A percentile compares a stretch with the other conserved stretches of the same genome.
These are phyloP conservation scores for Apophysomyces elegans DNA, from an alignment of 371 early-diverging fungal species.

Conservation along the genomic window DNA sequence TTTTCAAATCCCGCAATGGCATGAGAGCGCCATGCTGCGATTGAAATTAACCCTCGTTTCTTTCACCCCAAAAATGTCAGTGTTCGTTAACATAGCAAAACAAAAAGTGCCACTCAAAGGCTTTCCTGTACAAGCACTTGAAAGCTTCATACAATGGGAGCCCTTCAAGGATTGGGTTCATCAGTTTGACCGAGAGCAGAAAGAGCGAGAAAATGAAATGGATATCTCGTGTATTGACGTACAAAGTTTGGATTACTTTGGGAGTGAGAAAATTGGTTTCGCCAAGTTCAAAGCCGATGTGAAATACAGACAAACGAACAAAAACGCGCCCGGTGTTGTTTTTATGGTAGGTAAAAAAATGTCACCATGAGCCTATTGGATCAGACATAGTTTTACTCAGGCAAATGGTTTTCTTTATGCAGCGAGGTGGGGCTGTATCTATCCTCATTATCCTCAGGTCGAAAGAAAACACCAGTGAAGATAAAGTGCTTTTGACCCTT, in stretches of 20 bases:
- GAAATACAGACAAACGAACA: slow-evolving; percentile 47
- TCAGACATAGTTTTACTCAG: too few relatives aligned
- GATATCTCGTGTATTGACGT: slow-evolving; percentile 57
- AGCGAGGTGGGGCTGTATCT: slow-evolving; percentile 81
- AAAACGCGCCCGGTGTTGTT: slow-evolving; percentile 72
- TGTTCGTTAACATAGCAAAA: slow-evolving; percentile 30
- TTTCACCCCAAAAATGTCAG: slow-evolving; percentile 19
- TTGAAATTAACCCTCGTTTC: not conserved
- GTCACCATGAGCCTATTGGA: too few relatives aligned
- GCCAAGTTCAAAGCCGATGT: slow-evolving; percentile 73
- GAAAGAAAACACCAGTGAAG: slow-evolving; percentile 36
- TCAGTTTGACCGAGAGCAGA: slow-evolving; percentile 51
- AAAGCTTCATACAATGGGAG: slow-evolving; percentile 56
- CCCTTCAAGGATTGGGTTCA: slow-evolving; percentile 68
- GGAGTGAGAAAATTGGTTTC: slow-evolving; percentile 70
- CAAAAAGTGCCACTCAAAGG: slow-evolving; percentile 31
- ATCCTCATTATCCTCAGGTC: slow-evolving; percentile 68
- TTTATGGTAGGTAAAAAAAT: slow-evolving; percentile 64
- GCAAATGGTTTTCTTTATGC: not conserved
- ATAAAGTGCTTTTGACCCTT: slow-evolving; percentile 66
- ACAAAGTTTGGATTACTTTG: slow-evolving; percentile 75
- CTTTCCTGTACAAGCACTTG: slow-evolving; percentile 15
- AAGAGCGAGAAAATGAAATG: slow-evolving; percentile 38
- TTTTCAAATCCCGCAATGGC: too few relatives aligned
- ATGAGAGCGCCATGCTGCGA: too few relatives aligned